Base-by-base conservation (phyloP, 176 grass and related monocot species). In the Rhynchospora breviuscula region DNA sequence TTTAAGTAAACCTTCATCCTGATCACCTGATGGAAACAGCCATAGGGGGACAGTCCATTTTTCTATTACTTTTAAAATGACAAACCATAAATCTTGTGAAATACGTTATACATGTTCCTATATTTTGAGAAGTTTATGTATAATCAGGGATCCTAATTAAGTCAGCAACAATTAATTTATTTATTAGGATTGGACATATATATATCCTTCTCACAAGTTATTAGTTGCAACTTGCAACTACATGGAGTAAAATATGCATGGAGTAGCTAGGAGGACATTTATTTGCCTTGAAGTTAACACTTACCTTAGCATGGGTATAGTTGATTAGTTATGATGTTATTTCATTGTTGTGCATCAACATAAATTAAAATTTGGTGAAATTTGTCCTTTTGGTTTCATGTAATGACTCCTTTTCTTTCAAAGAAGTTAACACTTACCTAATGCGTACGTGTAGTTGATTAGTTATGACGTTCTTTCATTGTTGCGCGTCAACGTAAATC, bases 361-460 rank as follows among this genome's bases (percentile, higher is more conserved):
- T 67, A 31, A 62, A 67, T 82, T 60, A 82, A 79, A 67, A 62
- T 52, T 82, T 67, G 80, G 80, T 82, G 61, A 26, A 22, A 22
- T 67, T 66, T 82, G 58, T 29, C 26, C 4, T 75, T 74, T 75
- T 49, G 45, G 0, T 12, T 75, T 74, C 18, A 51, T 51, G 13
- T 48, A 58, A 25, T 23, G 15, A 40, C 6, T 6, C 7, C 15
- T 1, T 29, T 49, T 29, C 26, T 29, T 29, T 29, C 26, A 29
- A 4, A 29, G 26, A 29, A 29, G 26, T 29, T 29, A 29, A 63
- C 45, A 67, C 26, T 80, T 80, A 63, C 62, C 45, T 82, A 80
- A 48, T 40, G 29, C 57, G 23, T 35, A 47, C 0, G n/a, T 13
- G 8, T 49, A 3, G 4, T 45, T 21, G 3, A 63, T 23, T 65